Conservation (phyloP, 129 eudicot genomes). For the Rutidosis leptorrhynchoides region DNA sequence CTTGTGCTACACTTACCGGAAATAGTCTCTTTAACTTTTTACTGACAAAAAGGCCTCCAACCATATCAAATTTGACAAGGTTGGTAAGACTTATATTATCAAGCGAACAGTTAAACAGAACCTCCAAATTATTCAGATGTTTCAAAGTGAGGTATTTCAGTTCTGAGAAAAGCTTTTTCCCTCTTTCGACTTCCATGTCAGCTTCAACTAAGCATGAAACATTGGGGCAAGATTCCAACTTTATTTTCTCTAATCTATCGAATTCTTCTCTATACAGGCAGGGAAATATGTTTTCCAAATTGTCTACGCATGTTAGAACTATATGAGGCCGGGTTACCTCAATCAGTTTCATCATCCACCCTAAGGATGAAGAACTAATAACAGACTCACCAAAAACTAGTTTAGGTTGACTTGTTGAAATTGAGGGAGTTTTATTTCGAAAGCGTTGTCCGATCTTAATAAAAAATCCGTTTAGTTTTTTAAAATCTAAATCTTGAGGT, state of each 20-base stretch:
- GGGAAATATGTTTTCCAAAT: neutral
- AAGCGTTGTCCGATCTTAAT: neutral
- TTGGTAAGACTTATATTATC: neutral
- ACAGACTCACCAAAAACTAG: neutral
- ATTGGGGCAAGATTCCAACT: neutral
- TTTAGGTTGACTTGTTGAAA: neutral
- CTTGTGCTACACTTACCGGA: neutral
- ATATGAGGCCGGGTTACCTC: neutral
- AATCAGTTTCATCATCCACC: neutral
- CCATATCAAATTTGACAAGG: neutral
- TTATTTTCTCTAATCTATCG: neutral
- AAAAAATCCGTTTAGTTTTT: neutral
- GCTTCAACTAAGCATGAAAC: neutral
- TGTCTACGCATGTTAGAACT: neutral
- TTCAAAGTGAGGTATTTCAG: neutral
- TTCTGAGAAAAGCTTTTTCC: neutral
- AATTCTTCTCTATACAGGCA: neutral
- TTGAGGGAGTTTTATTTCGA: neutral
- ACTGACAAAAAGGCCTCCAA: no score
- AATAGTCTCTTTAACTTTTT: neutral
- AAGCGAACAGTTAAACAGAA: neutral
- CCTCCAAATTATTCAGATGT: neutral
- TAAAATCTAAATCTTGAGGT: neutral
- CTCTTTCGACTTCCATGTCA: neutral
- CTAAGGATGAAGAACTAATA: neutral